Base-by-base conservation (phyloP, 2,329 filamentous ascomycete species). In the Phyllachora maydis region DNA sequence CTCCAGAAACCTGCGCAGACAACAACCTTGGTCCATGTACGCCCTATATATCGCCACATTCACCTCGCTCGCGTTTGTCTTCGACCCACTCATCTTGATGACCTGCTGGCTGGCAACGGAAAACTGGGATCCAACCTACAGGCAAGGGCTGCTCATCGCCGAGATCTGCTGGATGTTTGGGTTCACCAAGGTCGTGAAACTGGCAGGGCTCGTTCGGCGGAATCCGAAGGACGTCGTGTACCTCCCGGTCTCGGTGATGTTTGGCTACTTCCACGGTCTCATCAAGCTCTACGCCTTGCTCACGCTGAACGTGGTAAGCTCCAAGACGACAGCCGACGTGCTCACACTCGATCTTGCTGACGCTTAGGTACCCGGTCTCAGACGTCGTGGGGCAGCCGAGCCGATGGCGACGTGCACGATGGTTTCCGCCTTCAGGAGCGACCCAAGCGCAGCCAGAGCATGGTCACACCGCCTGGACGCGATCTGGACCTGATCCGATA, bases 341-440 rank as follows among this genome's bases (percentile, higher is more conserved):
- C n/a, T n/a, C n/a, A n/a, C n/a, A n/a, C n/a, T n/a, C n/a, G n/a
- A n/a, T n/a, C n/a, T n/a, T n/a, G n/a, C n/a, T n/a, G n/a, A n/a
- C n/a, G n/a, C n/a, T n/a, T n/a, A n/a, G 23, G 31, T 22, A 17
- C 23, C 11, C 11, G 16, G 3, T 21, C 23, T 8, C 42, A 93
- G 83, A 93, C 83, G 21, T 85, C 82, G 24, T 93, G 83, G 83
- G 83, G 83, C 41, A 92, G 81, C 50, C 74, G 83, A 48, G 78
- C 81, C 38, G 83, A 88, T 38, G 83, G 81, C 41, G 83, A 93
- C 48, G 64, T 74, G 35, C 76, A 90, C 47, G 75, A 90, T 47
- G 34, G 29, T 4, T 39, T 38, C 30, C 35, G 37, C 17, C 29
- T 39, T 22, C 35, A 39, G 21, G 33, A 36, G 26, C 34, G 35